Evolutionary conservation across 2,329 filamentous ascomycete genomes (phyloP), one percentile per base, ranked within the genome.

Genomic region (Aspergillus carbonarius): DNA sequence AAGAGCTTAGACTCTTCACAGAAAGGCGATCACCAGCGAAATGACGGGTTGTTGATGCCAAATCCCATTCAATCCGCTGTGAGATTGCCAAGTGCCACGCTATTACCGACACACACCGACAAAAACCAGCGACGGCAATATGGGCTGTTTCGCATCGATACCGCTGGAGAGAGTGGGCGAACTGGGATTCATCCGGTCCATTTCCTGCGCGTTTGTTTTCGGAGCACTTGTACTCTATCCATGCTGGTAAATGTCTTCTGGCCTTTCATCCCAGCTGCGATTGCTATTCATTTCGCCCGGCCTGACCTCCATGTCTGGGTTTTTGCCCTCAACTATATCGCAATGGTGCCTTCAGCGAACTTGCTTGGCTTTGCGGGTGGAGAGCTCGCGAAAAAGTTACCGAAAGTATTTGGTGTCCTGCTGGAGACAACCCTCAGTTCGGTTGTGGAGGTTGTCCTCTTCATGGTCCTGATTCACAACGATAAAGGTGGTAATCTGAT

Each of bases 371-470:
- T 92, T 67, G 86, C 88, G 5, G 88, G 88, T 13, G 85, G 88
- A 63, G 87, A 91, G 70, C 76, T 91, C 60, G 85, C 88, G 1
- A 83, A 87, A 60, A 93, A 93, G 75, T 75, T 93, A 57, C 89
- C 89, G 32, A 90, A 90, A 68, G 89, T 91, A 8, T 74, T 87
- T 50, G 74, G 74, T 20, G 68, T 76, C 7, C 59, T 80, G 44
- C 61, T 84, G 9, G 83, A 85, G 66, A 84, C 81, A 1, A 80
- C 80, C 0, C 74, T 92, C 53, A 90, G 89, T 2, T 90, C 89
- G 0, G 76, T 92, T 9, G 90, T 95, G 54, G 91, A 96, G 71
- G 88, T 96, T 57, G 84, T 96, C 48, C 78, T 96, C 30, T 95
- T 96, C 75, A 88, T 93, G 79, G 84, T 93, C 2, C 77, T 96